Percentiles rank a stretch among this genome's conserved stretches.
Conservation (phyloP, 805 yeast species). For the Zygoascus biomembranicola region DNA sequence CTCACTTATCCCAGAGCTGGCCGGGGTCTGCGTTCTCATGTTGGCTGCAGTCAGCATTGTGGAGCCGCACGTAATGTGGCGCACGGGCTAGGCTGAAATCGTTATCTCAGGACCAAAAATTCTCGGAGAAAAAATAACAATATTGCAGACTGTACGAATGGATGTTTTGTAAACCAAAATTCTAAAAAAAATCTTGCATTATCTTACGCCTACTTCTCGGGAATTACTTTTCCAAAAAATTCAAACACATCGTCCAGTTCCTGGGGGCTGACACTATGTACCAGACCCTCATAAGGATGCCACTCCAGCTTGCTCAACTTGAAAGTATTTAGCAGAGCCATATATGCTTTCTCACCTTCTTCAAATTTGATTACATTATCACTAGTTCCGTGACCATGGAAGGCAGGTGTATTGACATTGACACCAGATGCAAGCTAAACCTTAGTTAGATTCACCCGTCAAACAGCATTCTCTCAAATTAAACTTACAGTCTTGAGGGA, state of each 20-base stretch:
- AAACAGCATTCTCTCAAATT: background rate
- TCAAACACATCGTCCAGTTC: slow-evolving; percentile 51
- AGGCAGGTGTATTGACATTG: slow-evolving; percentile 63
- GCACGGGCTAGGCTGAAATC: no score
- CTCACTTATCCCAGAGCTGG: no score
- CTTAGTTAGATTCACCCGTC: no score
- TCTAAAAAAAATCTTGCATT: background rate
- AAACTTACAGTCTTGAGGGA: slow-evolving; percentile 13
- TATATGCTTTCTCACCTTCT: slow-evolving; percentile 35
- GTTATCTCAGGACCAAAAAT: no score
- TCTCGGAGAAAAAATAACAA: no score
- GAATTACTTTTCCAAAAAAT: slow-evolving; percentile 35
- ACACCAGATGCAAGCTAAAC: slow-evolving; percentile 19
- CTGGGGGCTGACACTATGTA: slow-evolving; percentile 58
- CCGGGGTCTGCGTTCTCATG: no score
- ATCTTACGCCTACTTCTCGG: slow-evolving; percentile 1
- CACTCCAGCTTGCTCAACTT: slow-evolving; percentile 26
- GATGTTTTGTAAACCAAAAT: background rate
- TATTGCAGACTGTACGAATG: no score
- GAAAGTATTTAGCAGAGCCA: slow-evolving; percentile 34
- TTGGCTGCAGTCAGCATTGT: no score
- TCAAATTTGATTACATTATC: slow-evolving; percentile 56
- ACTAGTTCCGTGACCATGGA: slow-evolving; percentile 79
- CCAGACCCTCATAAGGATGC: slow-evolving; percentile 54
- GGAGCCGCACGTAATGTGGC: no score